Evolutionary conservation across 2,329 filamentous ascomycete genomes (phyloP).

Genomic region (Sporothrix pallida): DNA sequence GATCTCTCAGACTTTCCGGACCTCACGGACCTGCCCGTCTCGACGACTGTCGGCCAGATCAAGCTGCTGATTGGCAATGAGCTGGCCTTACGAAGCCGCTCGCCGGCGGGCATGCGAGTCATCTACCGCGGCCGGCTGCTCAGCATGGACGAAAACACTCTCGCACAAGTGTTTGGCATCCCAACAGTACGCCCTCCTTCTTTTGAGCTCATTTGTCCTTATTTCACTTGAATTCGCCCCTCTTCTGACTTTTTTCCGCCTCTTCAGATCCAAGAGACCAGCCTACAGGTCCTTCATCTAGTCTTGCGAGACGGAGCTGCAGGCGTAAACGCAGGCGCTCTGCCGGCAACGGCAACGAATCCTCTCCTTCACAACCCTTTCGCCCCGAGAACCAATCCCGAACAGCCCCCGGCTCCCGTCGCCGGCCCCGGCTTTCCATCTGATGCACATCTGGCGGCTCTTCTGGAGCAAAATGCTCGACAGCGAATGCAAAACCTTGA

Average conservation of each 20-base stretch:
- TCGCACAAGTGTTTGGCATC: constrained; percentile 35
- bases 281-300: constrained; percentile 28
- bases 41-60: constrained; percentile 34
- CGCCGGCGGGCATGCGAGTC: constrained; percentile 33
- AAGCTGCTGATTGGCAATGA: constrained; percentile 30
- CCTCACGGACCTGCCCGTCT: constrained; percentile 24
- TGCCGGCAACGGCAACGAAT: neutral
- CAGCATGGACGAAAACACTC: constrained; percentile 30
- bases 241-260: neutral
- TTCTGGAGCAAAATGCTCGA: neutral
- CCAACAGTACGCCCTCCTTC: constrained; percentile 29
- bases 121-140: constrained; percentile 38
- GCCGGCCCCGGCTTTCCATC: no score
- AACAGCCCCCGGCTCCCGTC: neutral
- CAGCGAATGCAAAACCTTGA: no score
- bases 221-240: neutral
- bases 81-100: constrained; percentile 27
- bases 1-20: constrained; percentile 33
- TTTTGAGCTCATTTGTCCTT: neutral
- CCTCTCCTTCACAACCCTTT: neutral
- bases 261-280: constrained; percentile 19
- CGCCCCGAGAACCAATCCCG: neutral
- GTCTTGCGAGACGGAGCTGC: constrained; percentile 25
- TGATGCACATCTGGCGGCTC: no score
- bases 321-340: neutral